Base-by-base conservation (phyloP, 805 yeast genomes). In the Pichia eremophila region DNA sequence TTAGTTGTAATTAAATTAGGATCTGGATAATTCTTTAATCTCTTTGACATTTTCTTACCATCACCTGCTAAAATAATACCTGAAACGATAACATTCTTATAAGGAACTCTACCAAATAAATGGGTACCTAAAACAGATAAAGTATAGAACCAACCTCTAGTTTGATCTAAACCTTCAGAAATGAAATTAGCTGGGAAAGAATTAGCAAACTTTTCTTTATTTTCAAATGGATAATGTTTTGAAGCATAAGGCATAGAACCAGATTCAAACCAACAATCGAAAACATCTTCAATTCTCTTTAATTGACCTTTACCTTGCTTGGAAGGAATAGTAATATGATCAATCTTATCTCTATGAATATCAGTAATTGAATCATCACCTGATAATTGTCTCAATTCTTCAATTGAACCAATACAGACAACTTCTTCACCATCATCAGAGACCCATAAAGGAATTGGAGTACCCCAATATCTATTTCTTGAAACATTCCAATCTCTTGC, bases 91-190 rank as follows among this genome's bases (percentile, higher is more conserved):
- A 90, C 96, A 67, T 93, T 93, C 69, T 91, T 73, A 75, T 85
- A 93, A 44, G 99, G 98, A 54, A 95, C 95, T 50, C 82, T 78
- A 61, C 85, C 83, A 72, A 93, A 93, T 59, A 93, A 72, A 60
- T 91, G 97, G 49, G 96, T 87, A 67, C 98, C 99, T 61, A 93
- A 76, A 25, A 93, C 96, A 41, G 95, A 83, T 66, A 93, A 76
- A 46, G 99, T 93, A 70, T 93, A 93, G 72, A 93, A 93, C 99
- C 99, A 93, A 65, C 99, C 99, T 79, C 99, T 87, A 50, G 99
- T 93, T 74, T 93, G 99, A 71, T 93, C 99, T 59, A 93, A 78
- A 71, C 99, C 99, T 75, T 93, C 99, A 51, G 96, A 84, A 60
- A 93, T 93, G 70, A 93, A 93, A 68, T 93, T 91, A 41, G 96